These are phyloP conservation scores for Acanthochlamys bracteata DNA, from an alignment of 106 monocot species.

Conservation along the genomic window DNA sequence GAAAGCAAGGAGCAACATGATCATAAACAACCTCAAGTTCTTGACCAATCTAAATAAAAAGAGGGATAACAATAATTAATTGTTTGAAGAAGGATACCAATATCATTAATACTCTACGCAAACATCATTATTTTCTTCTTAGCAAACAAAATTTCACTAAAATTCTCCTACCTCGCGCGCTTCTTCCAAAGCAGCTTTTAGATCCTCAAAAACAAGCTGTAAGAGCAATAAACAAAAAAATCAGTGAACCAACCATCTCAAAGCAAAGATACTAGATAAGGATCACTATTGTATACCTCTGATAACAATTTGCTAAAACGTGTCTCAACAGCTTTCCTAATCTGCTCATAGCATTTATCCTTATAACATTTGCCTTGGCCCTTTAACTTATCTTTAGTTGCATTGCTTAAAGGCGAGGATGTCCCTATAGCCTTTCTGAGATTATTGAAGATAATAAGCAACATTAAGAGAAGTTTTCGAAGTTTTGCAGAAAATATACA, in stretches of 20 bases:
- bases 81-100: too few species aligned
- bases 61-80: background rate
- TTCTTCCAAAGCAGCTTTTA: conserved; percentile 94
- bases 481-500: too few species aligned
- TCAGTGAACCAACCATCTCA: too few species aligned
- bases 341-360: conserved; percentile 98
- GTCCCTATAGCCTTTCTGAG: conserved; percentile 60
- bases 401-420: conserved; percentile 37
- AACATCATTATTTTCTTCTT: too few species aligned
- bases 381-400: conserved; percentile 50
- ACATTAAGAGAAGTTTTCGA: too few species aligned
- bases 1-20: conserved; percentile 98
- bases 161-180: conserved; percentile 53
- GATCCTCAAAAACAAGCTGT: conserved; percentile 87
- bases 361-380: conserved; percentile 82
- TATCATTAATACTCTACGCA: too few species aligned
- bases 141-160: background rate
- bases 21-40: conserved; percentile 95
- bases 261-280: background rate
- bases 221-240: background rate
- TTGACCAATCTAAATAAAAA: conserved; percentile 57
- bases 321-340: conserved; percentile 81
- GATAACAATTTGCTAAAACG: conserved; percentile 82
- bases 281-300: conserved; percentile 31
- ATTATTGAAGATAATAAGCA: background rate